A percentile compares a stretch with the other conserved stretches of the same genome.
Evolutionary conservation across 768 basidiomycete genomes (phyloP).

Genomic region (Hysterangium stoloniferum): DNA sequence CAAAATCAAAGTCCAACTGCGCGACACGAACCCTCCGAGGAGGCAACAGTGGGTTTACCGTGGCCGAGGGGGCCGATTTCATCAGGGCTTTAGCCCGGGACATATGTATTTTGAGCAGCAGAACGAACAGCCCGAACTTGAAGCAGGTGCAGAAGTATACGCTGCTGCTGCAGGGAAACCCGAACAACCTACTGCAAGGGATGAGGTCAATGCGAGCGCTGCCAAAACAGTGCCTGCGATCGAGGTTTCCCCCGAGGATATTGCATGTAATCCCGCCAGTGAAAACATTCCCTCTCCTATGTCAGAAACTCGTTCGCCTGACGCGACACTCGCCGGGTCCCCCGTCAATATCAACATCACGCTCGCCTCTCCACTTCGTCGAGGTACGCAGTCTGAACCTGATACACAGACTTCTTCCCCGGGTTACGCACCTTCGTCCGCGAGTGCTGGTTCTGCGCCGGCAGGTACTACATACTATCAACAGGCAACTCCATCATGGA

Average conservation of each 20-base stretch:
- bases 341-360: not conserved
- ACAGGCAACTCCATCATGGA: not conserved
- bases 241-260: too few species aligned
- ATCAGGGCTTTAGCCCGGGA: not conserved
- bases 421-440: conserved; percentile 9
- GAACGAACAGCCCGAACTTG: not conserved
- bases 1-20: conserved; percentile 65
- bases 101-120: too few species aligned
- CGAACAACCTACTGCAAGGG: too few species aligned
- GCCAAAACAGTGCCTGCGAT: too few species aligned
- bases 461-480: not conserved
- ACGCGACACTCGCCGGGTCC: not conserved
- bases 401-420: conserved; percentile 3
- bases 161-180: too few species aligned
- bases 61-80: conserved; percentile 37
- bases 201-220: too few species aligned
- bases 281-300: too few species aligned
- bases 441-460: conserved; percentile 1
- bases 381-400: conserved; percentile 1
- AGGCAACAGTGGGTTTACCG: conserved; percentile 34
- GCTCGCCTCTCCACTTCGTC: not conserved
- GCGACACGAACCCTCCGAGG: conserved; percentile 57
- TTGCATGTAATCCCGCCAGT: too few species aligned
- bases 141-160: too few species aligned
- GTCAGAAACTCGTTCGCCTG: not conserved